Base-by-base conservation (phyloP, 2,329 filamentous ascomycete genomes). In the Dactylellina drechsleri region DNA sequence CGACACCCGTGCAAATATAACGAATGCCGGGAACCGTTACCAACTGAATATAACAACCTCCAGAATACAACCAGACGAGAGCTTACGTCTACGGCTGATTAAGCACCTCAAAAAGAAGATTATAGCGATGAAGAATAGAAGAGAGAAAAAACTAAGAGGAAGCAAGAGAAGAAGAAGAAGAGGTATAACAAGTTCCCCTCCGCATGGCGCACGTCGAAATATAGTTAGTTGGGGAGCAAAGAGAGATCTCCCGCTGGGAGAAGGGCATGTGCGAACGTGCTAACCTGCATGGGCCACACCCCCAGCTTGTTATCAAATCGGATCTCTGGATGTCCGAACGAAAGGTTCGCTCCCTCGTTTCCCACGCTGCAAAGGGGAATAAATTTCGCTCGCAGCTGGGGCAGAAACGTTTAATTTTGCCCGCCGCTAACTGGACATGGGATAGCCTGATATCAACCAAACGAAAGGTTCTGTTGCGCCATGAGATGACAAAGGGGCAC, bases 401-500 rank as follows among this genome's bases (percentile, higher is more conserved):
- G 47, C n/a, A 10, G 43, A 70, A 70, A 70, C 47, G 59, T 52
- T 47, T 53, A 50, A 62, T 52, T 52, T 47, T 52, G 20, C 45
- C n/a, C 13, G 26, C 49, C 47, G 47, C 52, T 66, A 47, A 49
- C 16, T 23, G 15, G 20, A 58, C 10, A 40, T 12, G 40, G 56
- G 36, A 36, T 58, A 58, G 56, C n/a, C 23, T 15, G 47, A 16
- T 13, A 26, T 20, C 13, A 16, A 16, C 20, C 31, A 45, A 23
- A 54, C 52, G 52, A 54, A 23, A 54, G 26, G 18, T 20, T 8
- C 47, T 12, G 20, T 12, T 18, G 54, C 16, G 31, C 18, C 20
- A 18, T 49, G 66, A 70, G 66, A 70, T 70, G 59, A 70, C 66
- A 61, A 70, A 70, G 66, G 66, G 66, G 66, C 45, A 45, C 7